Percentiles rank a stretch among this genome's conserved stretches.
Evolutionary conservation across 2,329 filamentous ascomycete species (phyloP).

Genomic region (Phaeosphaeriaceae sp.): DNA sequence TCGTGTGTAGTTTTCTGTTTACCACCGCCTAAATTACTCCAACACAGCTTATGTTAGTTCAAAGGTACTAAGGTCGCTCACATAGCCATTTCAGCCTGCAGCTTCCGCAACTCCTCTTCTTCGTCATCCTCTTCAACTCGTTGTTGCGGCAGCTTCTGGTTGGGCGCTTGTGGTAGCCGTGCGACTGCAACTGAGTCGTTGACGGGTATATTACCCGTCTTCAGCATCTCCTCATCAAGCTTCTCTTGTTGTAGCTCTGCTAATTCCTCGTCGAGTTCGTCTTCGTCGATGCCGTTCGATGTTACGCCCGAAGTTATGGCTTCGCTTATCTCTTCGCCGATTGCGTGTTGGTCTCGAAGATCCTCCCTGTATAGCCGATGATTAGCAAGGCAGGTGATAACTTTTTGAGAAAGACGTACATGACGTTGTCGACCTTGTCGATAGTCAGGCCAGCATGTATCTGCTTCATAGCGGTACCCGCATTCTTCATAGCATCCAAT

Average conservation of each 20-base stretch:
- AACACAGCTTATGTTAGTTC: too few relatives aligned
- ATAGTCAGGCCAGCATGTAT: constrained; percentile 92
- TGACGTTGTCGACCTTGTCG: constrained; percentile 92
- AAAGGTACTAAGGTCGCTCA: too few relatives aligned
- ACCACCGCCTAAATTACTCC: too few relatives aligned
- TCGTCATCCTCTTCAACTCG: constrained; percentile 83
- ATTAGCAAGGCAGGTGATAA: not conserved
- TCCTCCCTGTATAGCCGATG: constrained; percentile 69
- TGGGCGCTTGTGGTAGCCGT: constrained; percentile 75
- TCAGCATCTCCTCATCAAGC: constrained; percentile 91
- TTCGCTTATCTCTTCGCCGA: constrained; percentile 90
- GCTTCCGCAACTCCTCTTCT: constrained; percentile 88
- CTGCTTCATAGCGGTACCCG: constrained; percentile 86
- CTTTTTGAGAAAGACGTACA: constrained; percentile 64
- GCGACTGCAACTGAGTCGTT: constrained; percentile 70
- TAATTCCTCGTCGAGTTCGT: constrained; percentile 84
- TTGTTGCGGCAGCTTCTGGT: constrained; percentile 58
- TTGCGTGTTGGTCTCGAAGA: constrained; percentile 87
- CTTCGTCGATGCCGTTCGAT: constrained; percentile 80
- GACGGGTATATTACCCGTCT: constrained; percentile 83
- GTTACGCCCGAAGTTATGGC: constrained; percentile 75
- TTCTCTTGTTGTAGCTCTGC: constrained; percentile 88
- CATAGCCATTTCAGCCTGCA: constrained; percentile 98
- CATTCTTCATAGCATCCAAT: constrained; percentile 89
- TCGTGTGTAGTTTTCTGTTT: too few relatives aligned